A percentile compares a stretch with the other conserved stretches of the same genome.
phyloP scores from a whole-genome alignment of 345 rosid genomes.

The Hibiscus syriacus region DNA sequence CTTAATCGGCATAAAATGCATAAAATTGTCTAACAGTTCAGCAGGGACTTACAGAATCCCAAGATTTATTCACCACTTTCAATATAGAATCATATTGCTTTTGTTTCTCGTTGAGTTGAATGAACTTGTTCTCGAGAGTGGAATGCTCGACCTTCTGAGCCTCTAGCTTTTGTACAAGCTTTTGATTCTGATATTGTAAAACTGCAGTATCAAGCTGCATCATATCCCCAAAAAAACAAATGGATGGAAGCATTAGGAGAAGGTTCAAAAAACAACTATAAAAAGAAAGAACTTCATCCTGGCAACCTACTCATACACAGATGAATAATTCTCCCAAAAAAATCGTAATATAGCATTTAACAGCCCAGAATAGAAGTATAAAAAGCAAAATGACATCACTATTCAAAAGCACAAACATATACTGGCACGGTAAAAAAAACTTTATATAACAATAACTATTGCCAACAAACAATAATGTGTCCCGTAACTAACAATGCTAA shows the following conservation, averaged over 20 bases:
- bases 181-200: slow-evolving; percentile 78
- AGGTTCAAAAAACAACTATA: slow-evolving; percentile 6
- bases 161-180: slow-evolving; percentile 80
- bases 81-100: slow-evolving; percentile 46
- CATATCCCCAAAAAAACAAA: slow-evolving; percentile 9
- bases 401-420: neutral
- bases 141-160: slow-evolving; percentile 67
- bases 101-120: slow-evolving; percentile 54
- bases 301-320: neutral
- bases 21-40: neutral
- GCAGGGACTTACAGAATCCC: slow-evolving; percentile 51
- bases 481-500: neutral
- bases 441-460: neutral
- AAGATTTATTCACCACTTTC: slow-evolving; percentile 55
- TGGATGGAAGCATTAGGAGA: neutral
- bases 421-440: neutral
- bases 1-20: slow-evolving; percentile 1
- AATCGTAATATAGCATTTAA: neutral
- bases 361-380: neutral
- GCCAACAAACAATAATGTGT: neutral
- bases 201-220: slow-evolving; percentile 71
- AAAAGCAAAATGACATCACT: neutral
- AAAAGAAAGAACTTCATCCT: neutral
- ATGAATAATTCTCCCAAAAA: neutral
- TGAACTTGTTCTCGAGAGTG: slow-evolving; percentile 52